These are phyloP conservation scores for Xerocomellus dryophilus DNA, from an alignment of 768 basidiomycete species.

Conservation along the genomic window DNA sequence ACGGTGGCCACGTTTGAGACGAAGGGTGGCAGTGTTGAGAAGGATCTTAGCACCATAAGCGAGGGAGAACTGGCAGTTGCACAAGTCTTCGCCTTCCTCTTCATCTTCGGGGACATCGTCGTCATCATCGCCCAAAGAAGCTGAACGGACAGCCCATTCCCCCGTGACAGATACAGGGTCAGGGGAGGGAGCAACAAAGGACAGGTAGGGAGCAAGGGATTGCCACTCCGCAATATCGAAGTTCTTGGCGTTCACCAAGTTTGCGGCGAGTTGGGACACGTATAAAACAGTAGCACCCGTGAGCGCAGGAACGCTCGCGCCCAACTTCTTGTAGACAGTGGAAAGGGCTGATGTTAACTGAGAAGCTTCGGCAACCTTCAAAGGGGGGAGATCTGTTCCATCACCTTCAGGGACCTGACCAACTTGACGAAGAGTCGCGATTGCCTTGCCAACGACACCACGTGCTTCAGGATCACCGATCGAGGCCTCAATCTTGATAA, in stretches of 20 bases:
- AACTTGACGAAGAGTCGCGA: slow-evolving; percentile 92
- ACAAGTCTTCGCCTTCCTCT: slow-evolving; percentile 97
- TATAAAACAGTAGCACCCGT: slow-evolving; percentile 64
- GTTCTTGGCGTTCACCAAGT: slow-evolving; percentile 86
- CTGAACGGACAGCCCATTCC: slow-evolving; percentile 90
- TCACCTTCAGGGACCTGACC: slow-evolving; percentile 85
- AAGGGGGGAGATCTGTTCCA: slow-evolving; percentile 86
- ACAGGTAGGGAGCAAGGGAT: slow-evolving; percentile 70
- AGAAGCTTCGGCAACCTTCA: slow-evolving; percentile 71
- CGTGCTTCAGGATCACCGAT: slow-evolving; percentile 99
- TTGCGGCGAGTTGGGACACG: slow-evolving; percentile 75
- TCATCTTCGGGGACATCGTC: slow-evolving; percentile 77
- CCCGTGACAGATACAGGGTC: slow-evolving; percentile 66
- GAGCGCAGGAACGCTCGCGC: slow-evolving; percentile 52
- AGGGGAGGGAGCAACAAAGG: slow-evolving; percentile 59
- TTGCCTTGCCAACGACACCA: slow-evolving; percentile 85
- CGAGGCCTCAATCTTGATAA: slow-evolving; percentile 91
- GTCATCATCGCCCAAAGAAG: slow-evolving; percentile 70
- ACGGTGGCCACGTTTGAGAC: slow-evolving; percentile 97
- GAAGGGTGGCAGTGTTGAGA: slow-evolving; percentile 93
- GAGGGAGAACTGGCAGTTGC: slow-evolving; percentile 98
- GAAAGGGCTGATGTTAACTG: slow-evolving; percentile 64
- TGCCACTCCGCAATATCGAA: slow-evolving; percentile 91
- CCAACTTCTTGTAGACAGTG: slow-evolving; percentile 83
- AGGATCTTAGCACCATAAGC: slow-evolving; percentile 99